Conservation (phyloP, 2,329 filamentous ascomycete genomes). For the Colletotrichum sp. region DNA sequence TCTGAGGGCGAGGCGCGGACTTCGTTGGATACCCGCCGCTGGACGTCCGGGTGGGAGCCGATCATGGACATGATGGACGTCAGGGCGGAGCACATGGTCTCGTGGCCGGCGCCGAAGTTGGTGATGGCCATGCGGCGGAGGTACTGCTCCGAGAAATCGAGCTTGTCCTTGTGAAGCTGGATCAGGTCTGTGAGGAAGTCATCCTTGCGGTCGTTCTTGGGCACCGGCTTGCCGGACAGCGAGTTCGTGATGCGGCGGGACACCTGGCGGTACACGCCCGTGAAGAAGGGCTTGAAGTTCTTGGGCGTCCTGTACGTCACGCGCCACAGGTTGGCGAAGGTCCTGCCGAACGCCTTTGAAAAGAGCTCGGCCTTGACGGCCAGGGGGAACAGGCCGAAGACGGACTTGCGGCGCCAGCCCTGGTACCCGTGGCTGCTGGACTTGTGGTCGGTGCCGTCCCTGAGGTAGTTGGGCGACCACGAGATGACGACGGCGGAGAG, state of each 20-base stretch:
- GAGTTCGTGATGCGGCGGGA: conserved; percentile 36
- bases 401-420: conserved; percentile 56
- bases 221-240: conserved; percentile 14
- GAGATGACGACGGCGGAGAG: conserved; percentile 53
- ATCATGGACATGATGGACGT: conserved; percentile 54
- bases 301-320: conserved; percentile 48
- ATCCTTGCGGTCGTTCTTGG: conserved; percentile 30
- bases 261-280: conserved; percentile 35
- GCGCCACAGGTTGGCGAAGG: conserved; percentile 47
- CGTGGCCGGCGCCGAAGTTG: conserved; percentile 60
- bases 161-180: conserved; percentile 45
- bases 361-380: conserved; percentile 43
- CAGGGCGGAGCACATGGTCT: conserved; percentile 57
- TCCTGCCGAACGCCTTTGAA: conserved; percentile 37
- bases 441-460: conserved; percentile 46
- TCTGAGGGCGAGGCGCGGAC: conserved; percentile 23
- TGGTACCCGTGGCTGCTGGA: conserved; percentile 53
- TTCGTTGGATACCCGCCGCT: conserved; percentile 32
- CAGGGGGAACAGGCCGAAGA: conserved; percentile 54
- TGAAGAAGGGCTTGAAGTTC: conserved; percentile 53
- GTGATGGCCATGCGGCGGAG: conserved; percentile 57
- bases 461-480: conserved; percentile 55
- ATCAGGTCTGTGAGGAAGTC: conserved; percentile 54
- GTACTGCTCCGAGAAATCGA: conserved; percentile 51
- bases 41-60: conserved; percentile 38